These are phyloP conservation scores for Pisolithus microcarpus DNA, from an alignment of 768 basidiomycete genomes.

Conservation along the genomic window DNA sequence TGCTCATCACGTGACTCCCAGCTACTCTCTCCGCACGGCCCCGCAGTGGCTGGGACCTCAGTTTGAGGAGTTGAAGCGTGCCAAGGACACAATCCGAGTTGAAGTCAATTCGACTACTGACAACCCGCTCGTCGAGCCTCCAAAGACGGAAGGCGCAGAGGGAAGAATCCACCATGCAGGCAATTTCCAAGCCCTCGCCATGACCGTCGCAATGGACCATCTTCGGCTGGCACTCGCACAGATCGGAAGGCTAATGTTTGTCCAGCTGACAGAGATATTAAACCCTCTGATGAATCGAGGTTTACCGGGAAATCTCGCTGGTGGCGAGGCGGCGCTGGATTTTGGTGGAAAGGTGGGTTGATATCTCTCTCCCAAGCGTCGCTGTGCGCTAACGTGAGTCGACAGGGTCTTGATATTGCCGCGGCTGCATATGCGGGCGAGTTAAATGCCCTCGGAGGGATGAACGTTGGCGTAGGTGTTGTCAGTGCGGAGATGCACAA, in stretches of 20 bases:
- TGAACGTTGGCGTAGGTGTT: constrained; percentile 77
- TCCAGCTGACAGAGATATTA: constrained; percentile 51
- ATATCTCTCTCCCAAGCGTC: too few species aligned
- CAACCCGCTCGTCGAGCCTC: constrained; percentile 79
- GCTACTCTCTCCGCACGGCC: constrained; percentile 53
- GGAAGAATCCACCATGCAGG: constrained; percentile 71
- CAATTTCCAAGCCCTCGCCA: constrained; percentile 85
- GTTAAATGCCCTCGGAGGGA: constrained; percentile 64
- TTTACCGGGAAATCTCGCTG: constrained; percentile 71
- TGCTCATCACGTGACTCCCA: background rate
- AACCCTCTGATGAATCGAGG: constrained; percentile 66
- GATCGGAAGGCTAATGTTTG: constrained; percentile 62
- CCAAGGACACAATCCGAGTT: constrained; percentile 55
- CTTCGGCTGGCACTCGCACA: constrained; percentile 68
- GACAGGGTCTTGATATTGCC: constrained; percentile 69
- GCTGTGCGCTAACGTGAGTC: background rate
- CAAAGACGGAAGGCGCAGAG: constrained; percentile 44
- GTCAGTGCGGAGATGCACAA: constrained; percentile 92
- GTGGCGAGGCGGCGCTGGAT: constrained; percentile 73
- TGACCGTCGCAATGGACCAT: constrained; percentile 85
- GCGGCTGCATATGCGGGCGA: constrained; percentile 77
- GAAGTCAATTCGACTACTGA: constrained; percentile 89
- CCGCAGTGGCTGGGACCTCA: constrained; percentile 86
- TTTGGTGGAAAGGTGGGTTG: constrained; percentile 57
- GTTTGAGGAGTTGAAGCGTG: constrained; percentile 66